Evolutionary conservation across 352 stramenopile species (phyloP).

Genomic region (Globisporangium carolinianum): DNA sequence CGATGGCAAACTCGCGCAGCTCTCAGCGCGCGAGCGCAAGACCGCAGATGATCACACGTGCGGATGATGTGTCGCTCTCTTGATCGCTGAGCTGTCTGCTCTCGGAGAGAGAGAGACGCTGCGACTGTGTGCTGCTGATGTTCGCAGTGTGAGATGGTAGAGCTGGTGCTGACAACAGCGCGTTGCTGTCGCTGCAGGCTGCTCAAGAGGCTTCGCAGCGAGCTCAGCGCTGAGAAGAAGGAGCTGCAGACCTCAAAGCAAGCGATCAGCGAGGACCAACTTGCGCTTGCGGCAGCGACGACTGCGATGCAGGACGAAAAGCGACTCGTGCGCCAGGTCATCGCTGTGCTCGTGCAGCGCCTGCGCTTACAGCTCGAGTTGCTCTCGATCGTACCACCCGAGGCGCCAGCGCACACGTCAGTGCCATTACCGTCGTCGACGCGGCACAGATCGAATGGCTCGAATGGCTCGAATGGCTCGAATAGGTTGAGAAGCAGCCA

Average conservation of each 20-base stretch:
- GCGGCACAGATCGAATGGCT: not conserved
- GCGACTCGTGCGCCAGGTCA: constrained; percentile 32
- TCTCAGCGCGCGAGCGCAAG: constrained; percentile 28
- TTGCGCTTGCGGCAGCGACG: not conserved
- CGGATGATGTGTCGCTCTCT: not conserved
- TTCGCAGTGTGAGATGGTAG: not conserved
- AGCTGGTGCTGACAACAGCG: not conserved
- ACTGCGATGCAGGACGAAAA: constrained; percentile 32
- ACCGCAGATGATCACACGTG: constrained; percentile 45
- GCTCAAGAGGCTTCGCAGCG: constrained; percentile 36
- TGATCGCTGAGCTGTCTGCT: too few relatives aligned
- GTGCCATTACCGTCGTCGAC: too few relatives aligned
- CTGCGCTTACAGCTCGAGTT: constrained; percentile 40
- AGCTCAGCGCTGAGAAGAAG: constrained; percentile 22
- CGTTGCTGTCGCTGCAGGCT: constrained; percentile 9
- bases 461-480: not conserved
- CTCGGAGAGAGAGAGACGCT: too few relatives aligned
- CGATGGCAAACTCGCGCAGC: constrained; percentile 24
- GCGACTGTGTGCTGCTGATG: too few relatives aligned
- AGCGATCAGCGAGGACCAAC: constrained; percentile 15
- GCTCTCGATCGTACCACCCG: constrained; percentile 24
- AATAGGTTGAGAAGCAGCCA: not conserved
- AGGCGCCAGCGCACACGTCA: not conserved
- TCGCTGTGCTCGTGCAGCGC: constrained; percentile 33
- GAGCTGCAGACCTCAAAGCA: constrained; percentile 23